Conservation (phyloP, 805 yeast species). For the Saitoella complicata region DNA sequence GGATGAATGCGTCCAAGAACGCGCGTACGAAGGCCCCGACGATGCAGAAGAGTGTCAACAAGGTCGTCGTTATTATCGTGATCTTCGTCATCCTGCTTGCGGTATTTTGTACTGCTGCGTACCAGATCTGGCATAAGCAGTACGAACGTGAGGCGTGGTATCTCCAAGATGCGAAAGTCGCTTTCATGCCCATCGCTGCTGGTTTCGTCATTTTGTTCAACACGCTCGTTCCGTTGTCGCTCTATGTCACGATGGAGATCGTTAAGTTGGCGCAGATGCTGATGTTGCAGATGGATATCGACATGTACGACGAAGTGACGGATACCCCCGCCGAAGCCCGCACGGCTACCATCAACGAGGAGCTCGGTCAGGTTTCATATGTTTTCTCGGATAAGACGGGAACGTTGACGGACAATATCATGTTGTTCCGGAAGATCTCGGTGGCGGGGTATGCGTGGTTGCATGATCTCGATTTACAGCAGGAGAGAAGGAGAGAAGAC, state of each 20-base stretch:
- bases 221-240: conserved; percentile 83
- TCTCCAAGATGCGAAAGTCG: conserved; percentile 52
- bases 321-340: conserved; percentile 90
- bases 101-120: conserved; percentile 68
- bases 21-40: conserved; percentile 91
- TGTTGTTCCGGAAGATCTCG: conserved; percentile 80
- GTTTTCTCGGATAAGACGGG: conserved; percentile 95
- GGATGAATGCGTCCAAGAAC: conserved; percentile 84
- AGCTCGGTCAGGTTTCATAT: conserved; percentile 90
- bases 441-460: conserved; percentile 82
- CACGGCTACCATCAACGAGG: conserved; percentile 90
- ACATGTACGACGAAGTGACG: conserved; percentile 74
- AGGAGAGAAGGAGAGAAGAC: conserved; percentile 4
- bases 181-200: conserved; percentile 80
- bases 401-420: conserved; percentile 82
- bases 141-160: conserved; percentile 47
- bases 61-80: conserved; percentile 79
- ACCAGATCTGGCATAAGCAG: conserved; percentile 34
- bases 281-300: conserved; percentile 75
- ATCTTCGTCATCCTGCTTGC: conserved; percentile 57
- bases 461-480: conserved; percentile 48
- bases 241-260: conserved; percentile 92
- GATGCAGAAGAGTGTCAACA: conserved; percentile 64
- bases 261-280: conserved; percentile 76
- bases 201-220: conserved; percentile 95